Evolutionary conservation across 176 grass and related monocot species (phyloP).

Genomic region (Zizania latifolia): DNA sequence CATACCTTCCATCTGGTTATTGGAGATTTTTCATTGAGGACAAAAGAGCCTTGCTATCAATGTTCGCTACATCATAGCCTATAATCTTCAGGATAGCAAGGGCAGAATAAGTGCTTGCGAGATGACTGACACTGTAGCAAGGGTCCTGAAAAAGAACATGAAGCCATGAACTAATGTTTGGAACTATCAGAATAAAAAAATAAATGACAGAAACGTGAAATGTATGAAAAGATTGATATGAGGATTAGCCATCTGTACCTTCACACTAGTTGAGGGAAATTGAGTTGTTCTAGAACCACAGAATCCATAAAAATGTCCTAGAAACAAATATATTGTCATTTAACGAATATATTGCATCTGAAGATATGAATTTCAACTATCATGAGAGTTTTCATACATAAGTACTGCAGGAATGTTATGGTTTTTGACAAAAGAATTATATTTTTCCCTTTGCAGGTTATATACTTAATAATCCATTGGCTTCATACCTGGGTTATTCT

Average conservation of each 20-base stretch:
- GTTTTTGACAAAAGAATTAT: too few species aligned
- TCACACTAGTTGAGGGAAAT: slow-evolving; percentile 31
- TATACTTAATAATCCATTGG: too few species aligned
- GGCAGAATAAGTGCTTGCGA: slow-evolving; percentile 88
- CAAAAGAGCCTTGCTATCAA: slow-evolving; percentile 54
- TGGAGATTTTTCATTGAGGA: slow-evolving; percentile 78
- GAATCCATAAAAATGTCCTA: slow-evolving; percentile 83
- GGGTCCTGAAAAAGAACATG: slow-evolving; percentile 43
- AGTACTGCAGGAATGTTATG: background rate
- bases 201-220: background rate
- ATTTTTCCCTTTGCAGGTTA: too few species aligned
- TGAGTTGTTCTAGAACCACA: slow-evolving; percentile 79
- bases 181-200: slow-evolving; percentile 11
- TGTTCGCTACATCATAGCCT: slow-evolving; percentile 55
- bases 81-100: slow-evolving; percentile 77
- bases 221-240: background rate
- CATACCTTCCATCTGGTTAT: slow-evolving; percentile 83
- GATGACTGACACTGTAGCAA: slow-evolving; percentile 63
- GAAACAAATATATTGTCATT: background rate
- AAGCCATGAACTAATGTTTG: background rate
- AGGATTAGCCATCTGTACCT: slow-evolving; percentile 19
- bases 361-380: background rate
- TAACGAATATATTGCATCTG: background rate
- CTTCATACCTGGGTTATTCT: too few species aligned
- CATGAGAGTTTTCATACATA: background rate